phyloP scores from a whole-genome alignment of 2,329 filamentous ascomycete species.

The Lachnellula hyalina region DNA sequence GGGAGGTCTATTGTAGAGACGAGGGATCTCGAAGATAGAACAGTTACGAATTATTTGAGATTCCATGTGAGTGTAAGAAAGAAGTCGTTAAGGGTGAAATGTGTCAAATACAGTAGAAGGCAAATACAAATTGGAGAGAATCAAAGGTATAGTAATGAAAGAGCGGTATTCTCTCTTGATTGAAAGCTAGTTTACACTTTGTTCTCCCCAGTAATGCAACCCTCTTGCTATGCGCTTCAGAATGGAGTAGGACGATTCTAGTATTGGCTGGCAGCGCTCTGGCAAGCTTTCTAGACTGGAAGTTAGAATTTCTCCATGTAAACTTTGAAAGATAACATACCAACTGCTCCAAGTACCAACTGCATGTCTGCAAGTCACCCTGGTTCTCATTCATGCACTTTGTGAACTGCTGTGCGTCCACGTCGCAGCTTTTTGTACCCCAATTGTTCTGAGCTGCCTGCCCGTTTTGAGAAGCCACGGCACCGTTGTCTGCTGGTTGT shows the following conservation, averaged over 20 bases:
- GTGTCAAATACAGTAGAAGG: background rate
- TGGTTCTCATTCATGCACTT: constrained; percentile 94
- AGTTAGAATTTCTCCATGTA: constrained; percentile 26
- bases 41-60: constrained; percentile 9
- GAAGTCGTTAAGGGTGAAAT: background rate
- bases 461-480: constrained; percentile 48
- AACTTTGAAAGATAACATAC: constrained; percentile 30
- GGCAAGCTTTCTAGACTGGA: constrained; percentile 65
- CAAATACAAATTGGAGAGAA: background rate
- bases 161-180: constrained; percentile 10
- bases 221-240: constrained; percentile 4
- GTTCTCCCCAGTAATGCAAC: constrained; percentile 11
- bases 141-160: background rate
- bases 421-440: constrained; percentile 65
- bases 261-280: constrained; percentile 69
- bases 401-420: constrained; percentile 79
- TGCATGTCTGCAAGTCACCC: constrained; percentile 92
- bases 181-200: constrained; percentile 16
- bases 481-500: constrained; percentile 40
- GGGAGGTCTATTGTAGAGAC: constrained; percentile 11
- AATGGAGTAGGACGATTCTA: constrained; percentile 35
- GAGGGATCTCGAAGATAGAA: constrained; percentile 10
- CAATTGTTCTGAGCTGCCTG: constrained; percentile 50
- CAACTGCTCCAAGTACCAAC: constrained; percentile 97
- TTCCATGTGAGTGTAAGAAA: constrained; percentile 15